phyloP scores from a whole-genome alignment of 805 yeast genomes.

The Geotrichum ghanense region DNA sequence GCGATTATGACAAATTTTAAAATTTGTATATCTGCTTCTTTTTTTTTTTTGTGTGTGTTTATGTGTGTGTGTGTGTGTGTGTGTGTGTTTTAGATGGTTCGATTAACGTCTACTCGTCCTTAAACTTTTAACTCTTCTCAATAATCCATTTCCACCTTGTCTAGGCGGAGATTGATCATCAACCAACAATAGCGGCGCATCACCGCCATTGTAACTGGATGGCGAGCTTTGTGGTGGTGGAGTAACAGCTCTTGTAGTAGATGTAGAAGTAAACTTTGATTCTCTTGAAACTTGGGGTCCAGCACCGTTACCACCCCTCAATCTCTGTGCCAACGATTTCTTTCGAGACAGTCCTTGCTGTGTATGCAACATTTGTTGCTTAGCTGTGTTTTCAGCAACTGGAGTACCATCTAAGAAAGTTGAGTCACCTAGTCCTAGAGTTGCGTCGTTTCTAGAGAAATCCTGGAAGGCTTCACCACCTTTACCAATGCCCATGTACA shows the following conservation, averaged over 20 bases:
- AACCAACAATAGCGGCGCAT: too few relatives aligned
- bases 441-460: slow-evolving; percentile 33
- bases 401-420: slow-evolving; percentile 96
- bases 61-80: too few relatives aligned
- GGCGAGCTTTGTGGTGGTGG: too few relatives aligned
- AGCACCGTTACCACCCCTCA: slow-evolving; percentile 1
- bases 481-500: slow-evolving; percentile 52
- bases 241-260: not conserved
- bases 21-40: too few relatives aligned
- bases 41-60: too few relatives aligned
- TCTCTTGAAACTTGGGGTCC: not conserved
- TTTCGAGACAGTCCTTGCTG: slow-evolving; percentile 2
- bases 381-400: slow-evolving; percentile 31
- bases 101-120: slow-evolving; percentile 1
- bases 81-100: too few relatives aligned
- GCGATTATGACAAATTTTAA: too few relatives aligned
- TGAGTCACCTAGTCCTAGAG: slow-evolving; percentile 83
- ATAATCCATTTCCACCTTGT: not conserved
- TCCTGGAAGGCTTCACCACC: slow-evolving; percentile 35
- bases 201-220: too few relatives aligned
- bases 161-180: not conserved
- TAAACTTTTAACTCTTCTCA: slow-evolving; percentile 4
- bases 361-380: not conserved
- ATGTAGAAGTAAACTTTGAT: not conserved
- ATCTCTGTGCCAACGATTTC: not conserved